phyloP scores from a whole-genome alignment of 257 asterid genomes.

The Nicotiana sylvestris region DNA sequence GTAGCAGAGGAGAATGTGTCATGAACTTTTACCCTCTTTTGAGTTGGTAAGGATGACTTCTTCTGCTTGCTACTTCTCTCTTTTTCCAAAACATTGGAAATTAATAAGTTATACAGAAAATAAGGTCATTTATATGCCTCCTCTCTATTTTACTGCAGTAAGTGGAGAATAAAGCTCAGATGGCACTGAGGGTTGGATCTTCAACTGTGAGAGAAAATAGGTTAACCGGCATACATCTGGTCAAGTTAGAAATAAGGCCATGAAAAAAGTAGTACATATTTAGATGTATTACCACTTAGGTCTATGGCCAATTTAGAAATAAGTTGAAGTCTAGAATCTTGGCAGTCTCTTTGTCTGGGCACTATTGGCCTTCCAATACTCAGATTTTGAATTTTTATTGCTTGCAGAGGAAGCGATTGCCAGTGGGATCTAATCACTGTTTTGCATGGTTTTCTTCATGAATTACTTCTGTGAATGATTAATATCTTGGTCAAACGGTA shows the following conservation, averaged over 20 bases:
- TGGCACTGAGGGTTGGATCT: background rate
- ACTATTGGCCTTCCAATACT: background rate
- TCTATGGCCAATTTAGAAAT: background rate
- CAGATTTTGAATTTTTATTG: background rate
- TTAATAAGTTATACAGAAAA: no score
- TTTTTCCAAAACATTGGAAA: background rate
- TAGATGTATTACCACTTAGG: background rate
- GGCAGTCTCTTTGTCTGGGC: background rate
- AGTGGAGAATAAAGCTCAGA: background rate
- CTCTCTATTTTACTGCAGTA: background rate
- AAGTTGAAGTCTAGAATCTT: background rate
- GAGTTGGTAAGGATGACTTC: background rate
- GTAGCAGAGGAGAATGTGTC: background rate
- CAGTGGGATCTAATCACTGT: background rate
- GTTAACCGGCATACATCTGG: background rate
- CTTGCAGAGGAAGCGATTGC: background rate
- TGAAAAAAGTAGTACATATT: background rate
- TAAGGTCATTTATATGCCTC: background rate
- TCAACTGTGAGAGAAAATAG: background rate
- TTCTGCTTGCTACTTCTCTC: background rate
- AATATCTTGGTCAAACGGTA: background rate
- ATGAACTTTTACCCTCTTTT: background rate
- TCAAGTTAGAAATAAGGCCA: background rate
- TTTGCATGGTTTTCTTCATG: background rate
- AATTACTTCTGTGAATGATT: background rate